A percentile compares a stretch with the other conserved stretches of the same genome.
phyloP scores from a whole-genome alignment of 2,329 filamentous ascomycete genomes.

The Colletotrichum scovillei region DNA sequence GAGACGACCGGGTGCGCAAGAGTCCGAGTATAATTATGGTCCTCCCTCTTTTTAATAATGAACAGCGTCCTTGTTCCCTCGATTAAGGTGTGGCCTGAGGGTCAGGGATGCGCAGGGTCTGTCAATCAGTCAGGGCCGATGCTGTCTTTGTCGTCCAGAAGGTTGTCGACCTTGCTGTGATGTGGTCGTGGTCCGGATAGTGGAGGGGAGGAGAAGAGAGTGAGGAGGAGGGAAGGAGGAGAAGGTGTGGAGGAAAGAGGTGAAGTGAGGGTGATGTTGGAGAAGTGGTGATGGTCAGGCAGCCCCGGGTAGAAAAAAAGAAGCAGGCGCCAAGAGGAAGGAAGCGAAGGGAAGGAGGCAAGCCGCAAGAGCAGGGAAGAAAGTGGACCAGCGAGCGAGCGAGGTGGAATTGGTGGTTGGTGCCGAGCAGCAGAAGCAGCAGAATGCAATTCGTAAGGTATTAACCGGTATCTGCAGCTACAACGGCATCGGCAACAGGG shows the following conservation, averaged over 20 bases:
- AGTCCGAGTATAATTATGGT: conserved; percentile 27
- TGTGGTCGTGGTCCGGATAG: background rate
- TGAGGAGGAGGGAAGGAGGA: background rate
- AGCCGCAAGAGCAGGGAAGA: background rate
- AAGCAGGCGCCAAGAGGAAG: conserved; percentile 22
- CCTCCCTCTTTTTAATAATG: background rate
- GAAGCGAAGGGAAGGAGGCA: conserved; percentile 24
- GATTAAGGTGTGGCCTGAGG: conserved; percentile 7
- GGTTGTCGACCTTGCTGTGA: background rate
- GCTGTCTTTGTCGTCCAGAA: background rate
- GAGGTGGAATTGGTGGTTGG: conserved; percentile 18
- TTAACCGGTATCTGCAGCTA: conserved; percentile 25
- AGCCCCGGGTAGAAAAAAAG: conserved; percentile 27
- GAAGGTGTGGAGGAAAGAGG: background rate
- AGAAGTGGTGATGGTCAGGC: conserved; percentile 20
- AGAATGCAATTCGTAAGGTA: background rate
- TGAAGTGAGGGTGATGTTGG: conserved; percentile 1
- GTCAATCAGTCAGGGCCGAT: background rate
- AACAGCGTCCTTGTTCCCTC: background rate
- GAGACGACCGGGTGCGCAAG: conserved; percentile 18
- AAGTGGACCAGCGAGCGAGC: conserved; percentile 14
- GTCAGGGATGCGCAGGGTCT: background rate
- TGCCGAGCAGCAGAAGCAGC: conserved; percentile 7
- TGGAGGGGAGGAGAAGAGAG: background rate
- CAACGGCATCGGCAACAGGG: conserved; percentile 19